Conservation (phyloP, 257 asterid genomes). For the Plantago elongata region DNA sequence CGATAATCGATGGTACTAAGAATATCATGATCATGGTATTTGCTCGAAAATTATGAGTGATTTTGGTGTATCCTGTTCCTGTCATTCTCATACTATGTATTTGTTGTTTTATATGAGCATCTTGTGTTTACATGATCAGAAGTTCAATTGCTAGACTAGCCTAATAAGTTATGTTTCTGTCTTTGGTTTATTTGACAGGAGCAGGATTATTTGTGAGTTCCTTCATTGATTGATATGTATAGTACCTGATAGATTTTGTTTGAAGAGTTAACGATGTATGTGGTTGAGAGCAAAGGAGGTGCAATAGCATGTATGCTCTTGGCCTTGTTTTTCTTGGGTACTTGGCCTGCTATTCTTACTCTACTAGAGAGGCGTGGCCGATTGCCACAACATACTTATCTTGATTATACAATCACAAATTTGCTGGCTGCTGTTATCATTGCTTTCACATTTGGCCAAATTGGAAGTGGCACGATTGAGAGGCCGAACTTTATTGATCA, state of each 20-base stretch:
- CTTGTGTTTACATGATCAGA: no score
- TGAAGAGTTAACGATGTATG: slow-evolving; percentile 53
- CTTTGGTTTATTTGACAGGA: background rate
- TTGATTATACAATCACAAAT: slow-evolving; percentile 84
- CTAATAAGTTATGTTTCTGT: no score
- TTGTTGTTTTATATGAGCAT: no score
- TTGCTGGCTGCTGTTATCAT: slow-evolving; percentile 79
- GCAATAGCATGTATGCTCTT: slow-evolving; percentile 90
- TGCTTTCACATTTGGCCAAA: slow-evolving; percentile 86
- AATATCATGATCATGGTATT: no score
- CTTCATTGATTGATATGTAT: slow-evolving; percentile 19
- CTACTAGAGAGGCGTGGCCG: slow-evolving; percentile 91
- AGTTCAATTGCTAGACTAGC: no score
- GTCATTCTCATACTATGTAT: no score
- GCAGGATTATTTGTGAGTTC: slow-evolving; percentile 35
- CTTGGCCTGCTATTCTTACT: slow-evolving; percentile 93
- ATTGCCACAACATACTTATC: slow-evolving; percentile 91
- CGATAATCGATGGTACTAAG: no score
- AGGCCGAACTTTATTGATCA: slow-evolving; percentile 71
- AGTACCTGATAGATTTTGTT: slow-evolving; percentile 14
- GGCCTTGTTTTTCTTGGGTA: slow-evolving; percentile 71
- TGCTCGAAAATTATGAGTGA: no score
- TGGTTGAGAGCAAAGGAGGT: slow-evolving; percentile 92
- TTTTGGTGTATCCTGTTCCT: no score
- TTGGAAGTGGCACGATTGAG: slow-evolving; percentile 47